These are phyloP conservation scores for Phytophthora pseudosyringae DNA, from an alignment of 352 stramenopile species.

Conservation along the genomic window DNA sequence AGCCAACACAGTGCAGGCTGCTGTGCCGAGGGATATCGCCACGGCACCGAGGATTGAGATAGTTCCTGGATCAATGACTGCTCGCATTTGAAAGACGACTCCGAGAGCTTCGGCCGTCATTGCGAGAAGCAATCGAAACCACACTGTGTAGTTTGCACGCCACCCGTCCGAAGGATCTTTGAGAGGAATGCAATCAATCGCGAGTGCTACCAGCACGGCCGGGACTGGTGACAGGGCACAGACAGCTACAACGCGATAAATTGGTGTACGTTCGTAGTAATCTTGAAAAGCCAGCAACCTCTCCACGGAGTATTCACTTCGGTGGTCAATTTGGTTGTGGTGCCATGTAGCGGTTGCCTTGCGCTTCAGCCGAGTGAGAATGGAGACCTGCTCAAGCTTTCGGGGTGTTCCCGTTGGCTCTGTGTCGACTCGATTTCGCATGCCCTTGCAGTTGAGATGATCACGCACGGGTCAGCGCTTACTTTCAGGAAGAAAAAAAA, in stretches of 20 bases:
- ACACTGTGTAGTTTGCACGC: constrained; percentile 12
- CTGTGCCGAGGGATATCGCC: constrained; percentile 4
- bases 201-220: constrained; percentile 5
- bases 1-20: background rate
- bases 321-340: constrained; percentile 6
- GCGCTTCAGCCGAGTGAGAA: background rate
- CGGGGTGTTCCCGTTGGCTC: background rate
- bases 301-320: constrained; percentile 19
- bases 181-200: constrained; percentile 11
- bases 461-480: too few species aligned
- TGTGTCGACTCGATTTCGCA: background rate
- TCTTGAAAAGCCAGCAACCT: constrained; percentile 14
- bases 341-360: constrained; percentile 2
- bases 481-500: too few species aligned
- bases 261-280: constrained; percentile 1
- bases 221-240: constrained; percentile 19
- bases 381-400: background rate
- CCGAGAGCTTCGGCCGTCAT: constrained; percentile 5
- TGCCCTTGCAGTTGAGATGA: too few species aligned
- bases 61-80: constrained; percentile 5
- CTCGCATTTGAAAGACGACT: constrained; percentile 4
- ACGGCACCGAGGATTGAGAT: constrained; percentile 10
- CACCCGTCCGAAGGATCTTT: constrained; percentile 13
- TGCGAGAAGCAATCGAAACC: constrained; percentile 19
- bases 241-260: background rate